Conservation (phyloP, 2,329 filamentous ascomycete species). For the Xylaria multiplex region DNA sequence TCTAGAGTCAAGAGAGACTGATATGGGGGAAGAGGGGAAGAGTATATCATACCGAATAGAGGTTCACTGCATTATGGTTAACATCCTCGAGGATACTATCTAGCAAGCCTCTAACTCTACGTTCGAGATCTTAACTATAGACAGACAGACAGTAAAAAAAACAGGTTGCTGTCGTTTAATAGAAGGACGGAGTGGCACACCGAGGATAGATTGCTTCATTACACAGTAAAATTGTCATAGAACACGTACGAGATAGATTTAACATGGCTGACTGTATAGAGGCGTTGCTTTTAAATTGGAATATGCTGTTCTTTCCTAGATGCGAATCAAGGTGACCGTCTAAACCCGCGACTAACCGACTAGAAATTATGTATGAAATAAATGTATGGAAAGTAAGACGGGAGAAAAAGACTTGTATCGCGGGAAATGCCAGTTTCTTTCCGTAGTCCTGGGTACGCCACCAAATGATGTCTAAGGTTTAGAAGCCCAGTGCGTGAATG, state of each 20-base stretch:
- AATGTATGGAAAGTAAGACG: conserved; percentile 3
- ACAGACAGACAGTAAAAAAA: not conserved
- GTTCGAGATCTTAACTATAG: not conserved
- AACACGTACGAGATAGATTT: not conserved
- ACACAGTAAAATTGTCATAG: not conserved
- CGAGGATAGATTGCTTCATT: not conserved
- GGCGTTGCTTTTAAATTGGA: conserved; percentile 19
- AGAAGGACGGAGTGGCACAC: not conserved
- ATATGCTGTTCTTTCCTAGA: conserved; percentile 34
- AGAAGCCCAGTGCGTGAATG: conserved; percentile 3
- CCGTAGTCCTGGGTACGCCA: conserved; percentile 30
- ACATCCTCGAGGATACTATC: not conserved
- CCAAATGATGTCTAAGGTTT: conserved; percentile 29
- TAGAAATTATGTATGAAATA: conserved; percentile 32
- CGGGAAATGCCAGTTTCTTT: conserved; percentile 23
- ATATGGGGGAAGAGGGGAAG: too few species aligned
- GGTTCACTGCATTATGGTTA: not conserved
- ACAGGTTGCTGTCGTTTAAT: not conserved
- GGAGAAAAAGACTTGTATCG: conserved; percentile 5
- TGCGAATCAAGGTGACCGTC: conserved; percentile 37
- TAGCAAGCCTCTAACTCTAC: too few species aligned
- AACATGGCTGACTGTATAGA: not conserved
- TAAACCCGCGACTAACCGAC: conserved; percentile 30
- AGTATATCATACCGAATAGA: too few species aligned
- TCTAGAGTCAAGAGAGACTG: not conserved